Percentiles rank a stretch among this genome's conserved stretches.
Conservation (phyloP, 208 protist species). For the Trypanosoma melophagium region DNA sequence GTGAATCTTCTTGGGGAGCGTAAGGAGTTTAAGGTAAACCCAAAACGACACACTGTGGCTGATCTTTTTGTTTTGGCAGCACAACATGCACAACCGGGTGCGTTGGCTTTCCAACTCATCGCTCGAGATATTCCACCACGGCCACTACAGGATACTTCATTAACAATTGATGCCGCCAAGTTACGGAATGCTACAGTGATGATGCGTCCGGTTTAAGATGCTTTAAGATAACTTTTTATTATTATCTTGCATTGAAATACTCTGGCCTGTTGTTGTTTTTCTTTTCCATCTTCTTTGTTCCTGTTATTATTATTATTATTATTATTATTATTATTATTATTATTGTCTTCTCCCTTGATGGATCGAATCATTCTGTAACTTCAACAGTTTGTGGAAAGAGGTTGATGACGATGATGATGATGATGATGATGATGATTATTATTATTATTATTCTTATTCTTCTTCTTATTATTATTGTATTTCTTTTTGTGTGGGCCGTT, state of each 20-base stretch:
- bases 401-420: no score
- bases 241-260: background rate
- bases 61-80: constrained; percentile 71
- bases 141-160: constrained; percentile 31
- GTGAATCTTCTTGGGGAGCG: constrained; percentile 61
- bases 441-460: no score
- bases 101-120: constrained; percentile 47
- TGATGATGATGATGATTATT: no score
- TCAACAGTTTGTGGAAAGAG: no score
- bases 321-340: constrained; percentile 2
- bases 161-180: constrained; percentile 65
- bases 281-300: background rate
- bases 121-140: constrained; percentile 74
- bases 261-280: background rate
- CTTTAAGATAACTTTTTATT: background rate
- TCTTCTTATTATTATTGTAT: no score
- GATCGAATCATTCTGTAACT: no score
- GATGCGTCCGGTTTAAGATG: constrained; percentile 32
- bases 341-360: no score
- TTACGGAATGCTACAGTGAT: constrained; percentile 58
- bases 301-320: constrained; percentile 1
- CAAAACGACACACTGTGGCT: constrained; percentile 65
- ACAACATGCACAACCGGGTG: constrained; percentile 38
- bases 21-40: constrained; percentile 70
- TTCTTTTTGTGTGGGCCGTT: background rate